Evolutionary conservation across 805 yeast genomes (phyloP), one percentile per base, ranked within the genome.

Genomic region (Blastobotrys terrestris): DNA sequence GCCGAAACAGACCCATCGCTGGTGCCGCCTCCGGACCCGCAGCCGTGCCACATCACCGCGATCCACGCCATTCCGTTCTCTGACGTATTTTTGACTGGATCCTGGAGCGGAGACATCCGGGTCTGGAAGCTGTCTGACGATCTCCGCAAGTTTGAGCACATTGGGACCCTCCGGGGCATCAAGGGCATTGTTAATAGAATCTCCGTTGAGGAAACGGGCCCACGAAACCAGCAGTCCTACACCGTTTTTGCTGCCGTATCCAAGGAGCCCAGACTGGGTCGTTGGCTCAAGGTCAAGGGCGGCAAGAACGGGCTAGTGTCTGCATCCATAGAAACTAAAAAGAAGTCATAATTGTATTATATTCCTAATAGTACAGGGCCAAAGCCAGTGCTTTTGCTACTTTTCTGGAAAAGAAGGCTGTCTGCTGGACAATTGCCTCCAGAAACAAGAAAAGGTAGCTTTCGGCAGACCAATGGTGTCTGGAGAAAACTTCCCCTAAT

Each of bases 41-140:
- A 79, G 53, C 97, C 98, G 22, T 85, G 84, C 61, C 83, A 92
- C 86, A 85, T 94, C 60, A 89, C 97, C 0, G 75, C 90, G 1
- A 67, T 92, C 7, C 76, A 83, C 60, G 88, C 96, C 0, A 72
- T 92, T 19, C 97, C 98, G 15, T 92, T 80, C 66, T 78, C 91
- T 11, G 90, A 94, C 64, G 68, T 88, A 3, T 88, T 94, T 63
- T 72, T 92, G 44, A 80, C 89, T 11, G 99, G 99, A 1, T 91
- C 98, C 2, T 86, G 88, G 84, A 78, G 81, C 63, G 97, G 98
- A 2, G 66, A 74, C 6, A 67, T 94, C 51, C 81, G 78, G 55
- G 76, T 89, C 46, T 94, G 98, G 98, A 79, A 80, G 63, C 66
- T 92, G 22, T 78, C 77, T 48, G 83, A 79, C 48, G 83, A 80